Evolutionary conservation across 192 early-diverging fungal species (phyloP).

Genomic region (Rhizoclosmatium globosum): DNA sequence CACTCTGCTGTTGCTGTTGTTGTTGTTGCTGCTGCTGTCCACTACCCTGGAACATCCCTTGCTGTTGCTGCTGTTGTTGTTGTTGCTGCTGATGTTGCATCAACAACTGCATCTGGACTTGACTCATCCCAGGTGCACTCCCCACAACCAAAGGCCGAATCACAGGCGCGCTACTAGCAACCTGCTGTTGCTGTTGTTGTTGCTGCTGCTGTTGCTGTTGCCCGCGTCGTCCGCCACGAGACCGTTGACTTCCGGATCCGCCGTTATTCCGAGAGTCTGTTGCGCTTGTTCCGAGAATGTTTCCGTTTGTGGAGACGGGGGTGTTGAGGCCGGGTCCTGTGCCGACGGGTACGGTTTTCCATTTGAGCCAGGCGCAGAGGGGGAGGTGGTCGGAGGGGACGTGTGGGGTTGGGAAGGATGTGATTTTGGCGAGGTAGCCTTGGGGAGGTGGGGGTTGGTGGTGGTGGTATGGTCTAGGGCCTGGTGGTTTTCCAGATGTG

Average conservation of each 20-base stretch:
- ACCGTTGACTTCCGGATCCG: neutral
- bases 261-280: neutral
- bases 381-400: slow-evolving; percentile 34
- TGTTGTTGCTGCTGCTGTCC: neutral
- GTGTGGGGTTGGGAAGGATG: slow-evolving; percentile 27
- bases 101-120: slow-evolving; percentile 23
- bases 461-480: slow-evolving; percentile 27
- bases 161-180: slow-evolving; percentile 8
- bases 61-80: slow-evolving; percentile 20
- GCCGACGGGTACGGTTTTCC: slow-evolving; percentile 40
- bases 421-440: slow-evolving; percentile 31
- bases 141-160: neutral
- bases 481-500: neutral
- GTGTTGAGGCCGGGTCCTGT: slow-evolving; percentile 7
- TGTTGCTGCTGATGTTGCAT: slow-evolving; percentile 36
- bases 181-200: slow-evolving; percentile 11
- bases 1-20: slow-evolving; percentile 1
- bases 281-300: neutral
- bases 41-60: neutral
- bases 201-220: slow-evolving; percentile 13
- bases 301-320: neutral
- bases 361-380: slow-evolving; percentile 36
- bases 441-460: slow-evolving; percentile 30
- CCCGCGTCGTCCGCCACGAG: slow-evolving; percentile 5
- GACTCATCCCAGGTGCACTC: neutral